Evolutionary conservation across 2,329 filamentous ascomycete species (phyloP).

Genomic region (Aspergillus unguis): DNA sequence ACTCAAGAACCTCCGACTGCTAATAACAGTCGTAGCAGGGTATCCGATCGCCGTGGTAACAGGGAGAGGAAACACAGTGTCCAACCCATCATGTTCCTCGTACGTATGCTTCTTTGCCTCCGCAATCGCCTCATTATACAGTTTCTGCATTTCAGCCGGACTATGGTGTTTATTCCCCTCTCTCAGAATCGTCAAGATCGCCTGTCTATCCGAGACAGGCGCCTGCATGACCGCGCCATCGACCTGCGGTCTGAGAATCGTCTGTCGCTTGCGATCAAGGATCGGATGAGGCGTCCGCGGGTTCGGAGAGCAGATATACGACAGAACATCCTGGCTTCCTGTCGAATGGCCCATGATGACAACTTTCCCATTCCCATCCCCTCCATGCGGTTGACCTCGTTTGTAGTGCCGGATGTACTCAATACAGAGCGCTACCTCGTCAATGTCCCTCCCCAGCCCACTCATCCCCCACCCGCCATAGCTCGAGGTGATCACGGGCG

Average conservation of each 20-base stretch:
- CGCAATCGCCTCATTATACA: slow-evolving; percentile 29
- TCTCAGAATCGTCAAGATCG: slow-evolving; percentile 39
- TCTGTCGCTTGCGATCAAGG: slow-evolving; percentile 23
- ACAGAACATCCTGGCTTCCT: slow-evolving; percentile 65
- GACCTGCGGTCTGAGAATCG: slow-evolving; percentile 50
- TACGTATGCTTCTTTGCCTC: slow-evolving; percentile 19
- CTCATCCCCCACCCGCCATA: slow-evolving; percentile 55
- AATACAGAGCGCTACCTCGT: slow-evolving; percentile 53
- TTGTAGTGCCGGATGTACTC: slow-evolving; percentile 47
- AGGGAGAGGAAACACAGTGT: slow-evolving; percentile 31
- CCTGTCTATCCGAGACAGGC: slow-evolving; percentile 73
- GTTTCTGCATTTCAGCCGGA: slow-evolving; percentile 29
- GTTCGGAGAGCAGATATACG: slow-evolving; percentile 55
- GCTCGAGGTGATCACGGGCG: slow-evolving; percentile 51
- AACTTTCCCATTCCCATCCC: slow-evolving; percentile 47
- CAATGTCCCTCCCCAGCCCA: slow-evolving; percentile 52
- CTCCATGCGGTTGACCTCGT: slow-evolving; percentile 5
- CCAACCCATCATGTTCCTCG: background rate
- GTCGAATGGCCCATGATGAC: slow-evolving; percentile 68
- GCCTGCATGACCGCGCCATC: slow-evolving; percentile 79
- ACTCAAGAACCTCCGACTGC: slow-evolving; percentile 57
- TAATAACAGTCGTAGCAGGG: slow-evolving; percentile 44
- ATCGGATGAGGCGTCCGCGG: slow-evolving; percentile 24
- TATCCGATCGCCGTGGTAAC: slow-evolving; percentile 32
- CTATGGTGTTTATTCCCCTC: slow-evolving; percentile 19